These are phyloP conservation scores for Mercurialis annua DNA, from an alignment of 345 rosid genomes.

Conservation along the genomic window DNA sequence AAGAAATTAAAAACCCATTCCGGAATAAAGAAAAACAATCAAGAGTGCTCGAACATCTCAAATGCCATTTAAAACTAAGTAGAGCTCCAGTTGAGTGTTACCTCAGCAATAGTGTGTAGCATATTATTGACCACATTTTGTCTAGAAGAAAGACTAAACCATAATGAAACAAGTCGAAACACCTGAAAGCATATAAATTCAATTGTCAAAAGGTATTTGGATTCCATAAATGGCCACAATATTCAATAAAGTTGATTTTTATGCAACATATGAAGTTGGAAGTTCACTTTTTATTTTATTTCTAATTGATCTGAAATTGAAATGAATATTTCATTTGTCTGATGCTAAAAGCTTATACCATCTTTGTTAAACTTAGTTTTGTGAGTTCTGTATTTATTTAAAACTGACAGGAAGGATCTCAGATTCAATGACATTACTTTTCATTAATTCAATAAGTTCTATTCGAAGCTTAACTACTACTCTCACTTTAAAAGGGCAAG, in stretches of 20 bases:
- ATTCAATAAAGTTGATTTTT: neutral
- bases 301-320: neutral
- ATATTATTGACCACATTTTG: constrained; percentile 66
- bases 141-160: constrained; percentile 81
- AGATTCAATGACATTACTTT: neutral
- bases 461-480: neutral
- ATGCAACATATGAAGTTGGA: neutral
- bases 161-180: constrained; percentile 76
- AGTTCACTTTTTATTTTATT: neutral
- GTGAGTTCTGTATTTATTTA: neutral
- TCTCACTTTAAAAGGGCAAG: neutral
- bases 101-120: constrained; percentile 72
- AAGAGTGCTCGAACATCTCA: neutral
- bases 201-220: constrained; percentile 2
- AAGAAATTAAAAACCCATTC: neutral
- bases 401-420: neutral
- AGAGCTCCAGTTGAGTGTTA: constrained; percentile 22
- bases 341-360: neutral
- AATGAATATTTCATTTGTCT: neutral
- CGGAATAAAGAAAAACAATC: neutral
- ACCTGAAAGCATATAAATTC: constrained; percentile 49
- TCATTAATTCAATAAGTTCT: neutral
- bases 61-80: neutral
- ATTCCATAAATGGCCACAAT: neutral
- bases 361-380: neutral